phyloP scores from a whole-genome alignment of 192 early-diverging fungal species.

The Rhizophagus prolifer region DNA sequence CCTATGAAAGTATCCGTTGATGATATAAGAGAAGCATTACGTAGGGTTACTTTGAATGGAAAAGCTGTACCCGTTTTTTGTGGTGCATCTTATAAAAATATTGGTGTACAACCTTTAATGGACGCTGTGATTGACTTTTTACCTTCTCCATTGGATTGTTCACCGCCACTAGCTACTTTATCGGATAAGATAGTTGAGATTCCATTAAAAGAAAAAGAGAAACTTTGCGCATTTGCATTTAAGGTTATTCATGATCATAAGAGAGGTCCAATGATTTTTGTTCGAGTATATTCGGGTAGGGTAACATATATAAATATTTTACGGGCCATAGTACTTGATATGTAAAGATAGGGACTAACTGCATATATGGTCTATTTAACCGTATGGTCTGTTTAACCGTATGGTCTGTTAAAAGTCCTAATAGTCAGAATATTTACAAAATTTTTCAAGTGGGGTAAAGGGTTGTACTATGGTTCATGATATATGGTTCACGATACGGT shows the following conservation, averaged over 20 bases:
- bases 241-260: slow-evolving; percentile 85
- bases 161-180: slow-evolving; percentile 56
- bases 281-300: slow-evolving; percentile 98
- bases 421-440: no score
- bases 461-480: no score
- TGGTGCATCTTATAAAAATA: slow-evolving; percentile 84
- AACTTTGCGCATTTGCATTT: slow-evolving; percentile 88
- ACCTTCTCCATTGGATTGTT: slow-evolving; percentile 75
- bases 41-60: slow-evolving; percentile 67
- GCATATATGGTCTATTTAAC: no score
- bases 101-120: slow-evolving; percentile 91
- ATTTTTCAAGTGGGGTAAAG: no score
- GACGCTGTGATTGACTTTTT: slow-evolving; percentile 87
- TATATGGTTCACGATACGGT: no score
- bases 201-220: slow-evolving; percentile 49
- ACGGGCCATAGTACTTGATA: slow-evolving; percentile 25
- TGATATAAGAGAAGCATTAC: slow-evolving; percentile 65
- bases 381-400: no score
- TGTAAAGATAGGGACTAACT: no score
- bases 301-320: slow-evolving; percentile 61
- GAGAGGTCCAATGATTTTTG: slow-evolving; percentile 89
- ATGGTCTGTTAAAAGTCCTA: no score
- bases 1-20: slow-evolving; percentile 63
- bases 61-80: slow-evolving; percentile 81
- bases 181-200: slow-evolving; percentile 43